Evolutionary conservation across 2,329 filamentous ascomycete genomes (phyloP), one percentile per base, ranked within the genome.

Genomic region (Penicillium sp.): DNA sequence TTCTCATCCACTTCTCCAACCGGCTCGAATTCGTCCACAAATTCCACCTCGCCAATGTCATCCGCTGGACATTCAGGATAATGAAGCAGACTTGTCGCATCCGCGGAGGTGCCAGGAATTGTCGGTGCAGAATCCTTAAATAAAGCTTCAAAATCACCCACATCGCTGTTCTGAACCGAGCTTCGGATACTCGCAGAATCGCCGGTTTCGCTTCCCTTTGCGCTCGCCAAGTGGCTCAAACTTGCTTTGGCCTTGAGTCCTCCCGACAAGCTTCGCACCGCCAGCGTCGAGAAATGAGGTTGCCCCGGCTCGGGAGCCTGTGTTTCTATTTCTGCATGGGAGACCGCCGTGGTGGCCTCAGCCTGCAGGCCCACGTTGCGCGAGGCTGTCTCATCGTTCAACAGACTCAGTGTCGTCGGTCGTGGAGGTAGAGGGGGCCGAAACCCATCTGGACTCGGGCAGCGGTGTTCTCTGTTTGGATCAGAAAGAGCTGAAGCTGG

Each of bases 321-420:
- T 0, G 86, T 88, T 58, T 88, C 85, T 47, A 90, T 84, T 56
- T 91, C 90, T 52, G 90, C 78, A 12, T 88, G 79, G 0, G 89
- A 91, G 11, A 97, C 64, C 8, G 90, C 90, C 1, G 90, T 96
- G 3, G 90, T 96, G 41, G 91, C 82, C 50, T 82, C 83, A 1
- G 85, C 83, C 48, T 73, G 70, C 25, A 76, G 58, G 29, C 58
- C 63, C 27, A 67, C 57, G 28, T 36, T 37, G 45, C 65, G 65
- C 52, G 64, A 58, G 40, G 59, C 49, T 53, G 49, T 58, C 58
- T 64, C 66, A 51, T 66, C 63, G 51, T 67, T 63, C 39, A 71
- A 55, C 33, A 68, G 43, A 47, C 53, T 64, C 38, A 72, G 61
- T 5, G 66, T 66, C 32, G 64, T 69, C 24, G 73, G 73, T 40